A percentile compares a stretch with the other conserved stretches of the same genome.
Evolutionary conservation across 495 filamentous ascomycete species (phyloP).

Genomic region (Pyronema domesticum): DNA sequence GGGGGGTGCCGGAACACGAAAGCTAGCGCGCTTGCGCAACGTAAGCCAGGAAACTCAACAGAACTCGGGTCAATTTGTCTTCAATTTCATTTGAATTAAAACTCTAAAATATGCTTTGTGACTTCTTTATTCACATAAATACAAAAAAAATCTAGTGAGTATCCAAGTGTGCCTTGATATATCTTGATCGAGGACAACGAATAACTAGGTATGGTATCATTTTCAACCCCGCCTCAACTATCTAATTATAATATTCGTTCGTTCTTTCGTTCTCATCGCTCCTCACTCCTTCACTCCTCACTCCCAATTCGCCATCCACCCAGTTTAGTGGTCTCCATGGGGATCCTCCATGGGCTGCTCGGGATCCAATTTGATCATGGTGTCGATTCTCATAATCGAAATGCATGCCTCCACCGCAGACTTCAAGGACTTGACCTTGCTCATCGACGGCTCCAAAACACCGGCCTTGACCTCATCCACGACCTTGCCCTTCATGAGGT

Average conservation of each 20-base stretch:
- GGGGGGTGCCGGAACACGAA: background rate
- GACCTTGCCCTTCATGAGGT: conserved; percentile 76
- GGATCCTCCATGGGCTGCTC: conserved; percentile 19
- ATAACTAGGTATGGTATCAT: background rate
- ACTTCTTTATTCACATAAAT: background rate
- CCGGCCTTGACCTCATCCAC: conserved; percentile 87
- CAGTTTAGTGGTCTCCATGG: conserved; percentile 14
- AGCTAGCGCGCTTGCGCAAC: background rate
- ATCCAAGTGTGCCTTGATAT: background rate
- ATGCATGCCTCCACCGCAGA: conserved; percentile 97
- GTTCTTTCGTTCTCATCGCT: background rate
- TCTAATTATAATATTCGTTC: background rate
- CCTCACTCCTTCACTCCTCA: background rate
- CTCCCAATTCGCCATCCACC: background rate
- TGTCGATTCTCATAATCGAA: conserved; percentile 98
- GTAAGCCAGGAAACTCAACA: background rate
- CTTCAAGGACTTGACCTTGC: conserved; percentile 96
- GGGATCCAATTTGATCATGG: conserved; percentile 93
- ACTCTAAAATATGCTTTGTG: too few species aligned
- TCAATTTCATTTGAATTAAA: background rate
- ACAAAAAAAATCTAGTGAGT: background rate
- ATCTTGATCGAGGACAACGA: background rate
- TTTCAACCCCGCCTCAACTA: background rate
- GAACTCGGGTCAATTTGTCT: background rate
- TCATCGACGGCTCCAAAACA: conserved; percentile 92